Base-by-base conservation (phyloP, 352 stramenopile species). In the Pythium myriotylum region DNA sequence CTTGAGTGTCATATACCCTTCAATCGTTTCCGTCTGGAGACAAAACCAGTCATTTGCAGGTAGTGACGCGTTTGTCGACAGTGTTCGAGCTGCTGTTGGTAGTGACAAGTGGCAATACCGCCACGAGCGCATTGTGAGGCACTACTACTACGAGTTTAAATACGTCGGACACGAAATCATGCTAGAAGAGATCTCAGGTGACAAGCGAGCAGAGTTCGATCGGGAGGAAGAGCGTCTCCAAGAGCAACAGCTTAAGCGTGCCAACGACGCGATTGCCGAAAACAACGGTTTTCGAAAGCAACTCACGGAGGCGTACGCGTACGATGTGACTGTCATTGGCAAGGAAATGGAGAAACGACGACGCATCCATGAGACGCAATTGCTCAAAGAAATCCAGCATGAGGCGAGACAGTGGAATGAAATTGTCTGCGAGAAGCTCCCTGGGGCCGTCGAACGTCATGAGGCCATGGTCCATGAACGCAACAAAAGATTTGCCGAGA, bases 131-230 rank as follows among this genome's bases (percentile, higher is more conserved):
- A 60, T 88, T 22, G 77, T 85, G 41, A 75, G 73, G 0, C 64
- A 86, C 27, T 88, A 84, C 49, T 91, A 79, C 45, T 92, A 88
- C 57, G 83, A 92, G 54, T 91, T 90, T 51, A 86, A 84, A 61
- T 64, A 86, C 64, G 3, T 85, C 1, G 83, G 83, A 0, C 83
- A 92, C 27, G 50, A 65, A 7, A 64, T 74, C 0, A 37, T 72
- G 26, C 82, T 82, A 8, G 64, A 83, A 20, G 70, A 74, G 14
- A 60, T 68, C 10, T 22, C 45, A 0, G 17, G 65, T 0, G 39
- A 58, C 0, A 41, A 67, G 32, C 63, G 55, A 17, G 16, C 23
- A 0, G 37, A 43, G 23, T 66, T 52, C 52, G 22, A 41, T 29
- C 68, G 13, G 20, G 14, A 55, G 19, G 68, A 84, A 45, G 24